Base-by-base conservation (phyloP, 1,284 basidiomycete genomes). In the Sphaerobolus stellatus region DNA sequence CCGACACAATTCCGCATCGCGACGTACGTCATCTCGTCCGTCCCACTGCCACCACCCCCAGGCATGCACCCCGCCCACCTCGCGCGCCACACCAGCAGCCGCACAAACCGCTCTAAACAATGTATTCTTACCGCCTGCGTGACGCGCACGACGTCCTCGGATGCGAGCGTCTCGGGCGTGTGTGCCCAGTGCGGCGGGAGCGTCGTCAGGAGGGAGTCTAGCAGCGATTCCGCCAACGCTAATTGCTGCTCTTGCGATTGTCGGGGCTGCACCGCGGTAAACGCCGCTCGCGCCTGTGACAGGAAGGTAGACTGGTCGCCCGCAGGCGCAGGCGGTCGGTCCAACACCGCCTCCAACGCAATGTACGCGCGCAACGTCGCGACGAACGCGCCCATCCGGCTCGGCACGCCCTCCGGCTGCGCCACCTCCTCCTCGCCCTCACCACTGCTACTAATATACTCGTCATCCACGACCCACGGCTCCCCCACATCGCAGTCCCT, bases 401-500 rank as follows among this genome's bases (percentile, higher is more conserved):
- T 87, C 61, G 88, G 83, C 11, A 80, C 83, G 20, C 87, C 86
- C 5, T 79, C 74, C 2, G 88, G 83, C 57, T 90, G 89, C 1
- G 80, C 69, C n/a, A 82, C 80, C 36, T 91, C 72, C 16, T 81
- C 80, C 1, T 80, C 69, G 18, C 82, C 80, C 36, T 91, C 72
- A 16, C 81, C 80, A 9, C 92, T 90, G 20, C 75, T 78, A 2
- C 88, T 86, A 61, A 94, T 86, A 68, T 81, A 90, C 66, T 95
- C 92, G 67, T 95, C 92, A 66, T 94, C 92, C n/a, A 94, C 81
- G 20, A 88, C 77, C 8, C 84, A 72, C 2, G 92, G 91, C 67
- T 94, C 92, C 5, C 82, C 80, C 13, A 93, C 86, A 66, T 95
- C 92, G 70, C 90, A 94, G 67, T 94, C 92, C 56, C 89, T 79